A percentile compares a stretch with the other conserved stretches of the same genome.
Conservation (phyloP, 1,284 basidiomycete species). For the Mycena sp. region DNA sequence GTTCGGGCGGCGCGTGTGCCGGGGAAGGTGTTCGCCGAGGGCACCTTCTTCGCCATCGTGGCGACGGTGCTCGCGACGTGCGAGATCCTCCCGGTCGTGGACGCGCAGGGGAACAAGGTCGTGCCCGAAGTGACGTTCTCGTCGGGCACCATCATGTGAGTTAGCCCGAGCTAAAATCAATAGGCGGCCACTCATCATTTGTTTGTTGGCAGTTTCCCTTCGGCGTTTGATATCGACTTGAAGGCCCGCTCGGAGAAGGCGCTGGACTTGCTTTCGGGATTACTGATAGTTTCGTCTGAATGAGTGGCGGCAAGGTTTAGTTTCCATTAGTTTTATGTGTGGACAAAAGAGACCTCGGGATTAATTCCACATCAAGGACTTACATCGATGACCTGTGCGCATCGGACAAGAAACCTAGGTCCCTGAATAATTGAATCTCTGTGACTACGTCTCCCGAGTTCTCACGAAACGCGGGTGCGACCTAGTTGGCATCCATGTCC, state of each 20-base stretch:
- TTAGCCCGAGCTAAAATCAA: neutral
- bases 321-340: no score
- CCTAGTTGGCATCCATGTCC: no score
- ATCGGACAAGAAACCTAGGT: no score
- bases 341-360: no score
- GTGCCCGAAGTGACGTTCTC: neutral
- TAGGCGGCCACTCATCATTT: no score
- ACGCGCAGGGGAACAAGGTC: neutral
- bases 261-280: neutral
- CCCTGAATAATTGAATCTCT: no score
- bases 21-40: neutral
- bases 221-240: neutral
- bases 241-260: neutral
- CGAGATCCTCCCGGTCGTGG: neutral
- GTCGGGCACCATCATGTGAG: constrained; percentile 4
- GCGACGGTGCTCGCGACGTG: neutral
- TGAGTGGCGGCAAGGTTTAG: no score
- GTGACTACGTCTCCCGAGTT: no score
- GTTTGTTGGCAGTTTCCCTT: neutral
- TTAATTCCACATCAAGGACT: no score
- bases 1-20: neutral
- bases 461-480: no score
- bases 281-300: no score
- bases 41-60: neutral
- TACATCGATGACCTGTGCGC: no score